These are phyloP conservation scores for Massarina eburnea DNA, from an alignment of 2,329 filamentous ascomycete genomes.

Conservation along the genomic window DNA sequence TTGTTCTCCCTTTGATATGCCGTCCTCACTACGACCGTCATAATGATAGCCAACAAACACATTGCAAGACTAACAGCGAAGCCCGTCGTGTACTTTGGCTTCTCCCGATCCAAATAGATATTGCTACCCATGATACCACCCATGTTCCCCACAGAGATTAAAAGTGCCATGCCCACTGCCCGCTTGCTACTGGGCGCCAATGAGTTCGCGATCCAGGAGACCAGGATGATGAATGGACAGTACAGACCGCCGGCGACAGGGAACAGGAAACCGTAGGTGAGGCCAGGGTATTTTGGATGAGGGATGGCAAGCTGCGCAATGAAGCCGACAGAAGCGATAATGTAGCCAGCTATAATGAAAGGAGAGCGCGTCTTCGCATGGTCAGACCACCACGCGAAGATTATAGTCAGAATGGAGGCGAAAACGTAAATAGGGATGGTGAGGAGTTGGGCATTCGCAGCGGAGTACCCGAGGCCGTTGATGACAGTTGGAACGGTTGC, in stretches of 20 bases:
- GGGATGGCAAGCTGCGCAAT: conserved; percentile 54
- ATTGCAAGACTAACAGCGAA: conserved; percentile 52
- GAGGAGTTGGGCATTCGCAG: conserved; percentile 45
- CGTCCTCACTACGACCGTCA: conserved; percentile 44
- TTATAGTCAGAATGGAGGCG: conserved; percentile 43
- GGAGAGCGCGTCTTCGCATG: conserved; percentile 54
- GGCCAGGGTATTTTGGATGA: conserved; percentile 44
- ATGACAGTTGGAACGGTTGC: conserved; percentile 48
- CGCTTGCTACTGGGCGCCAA: conserved; percentile 39
- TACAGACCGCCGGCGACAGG: conserved; percentile 40
- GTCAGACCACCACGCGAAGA: conserved; percentile 54
- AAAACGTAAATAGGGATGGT: conserved; percentile 48
- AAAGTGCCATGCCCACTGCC: conserved; percentile 55
- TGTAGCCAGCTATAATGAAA: conserved; percentile 56
- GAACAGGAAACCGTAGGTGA: conserved; percentile 50
- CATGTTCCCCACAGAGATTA: conserved; percentile 51
- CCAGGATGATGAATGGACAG: conserved; percentile 40
- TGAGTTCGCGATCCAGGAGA: conserved; percentile 40
- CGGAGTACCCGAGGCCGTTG: conserved; percentile 45
- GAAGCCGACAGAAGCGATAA: conserved; percentile 57
- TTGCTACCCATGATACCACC: conserved; percentile 48
- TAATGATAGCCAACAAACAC: conserved; percentile 50
- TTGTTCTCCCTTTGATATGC: conserved; percentile 45
- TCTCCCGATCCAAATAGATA: conserved; percentile 53
- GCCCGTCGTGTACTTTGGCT: conserved; percentile 53